Conservation (phyloP, 192 early-diverging fungal genomes). For the Coemansia sp. region DNA sequence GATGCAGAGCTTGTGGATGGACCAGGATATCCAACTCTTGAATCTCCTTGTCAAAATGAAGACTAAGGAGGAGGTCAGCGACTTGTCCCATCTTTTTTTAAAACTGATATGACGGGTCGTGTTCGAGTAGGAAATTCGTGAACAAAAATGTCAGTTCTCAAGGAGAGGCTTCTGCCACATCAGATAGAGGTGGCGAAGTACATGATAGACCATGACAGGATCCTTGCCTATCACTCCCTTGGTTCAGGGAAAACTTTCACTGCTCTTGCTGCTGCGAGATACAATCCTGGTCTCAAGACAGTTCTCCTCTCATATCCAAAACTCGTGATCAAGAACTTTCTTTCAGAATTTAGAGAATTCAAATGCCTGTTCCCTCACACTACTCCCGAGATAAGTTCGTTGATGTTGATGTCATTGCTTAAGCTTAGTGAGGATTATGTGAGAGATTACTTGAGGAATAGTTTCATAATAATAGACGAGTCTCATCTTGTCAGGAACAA, state of each 20-base stretch:
- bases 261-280: conserved; percentile 17
- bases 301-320: conserved; percentile 3
- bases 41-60: background rate
- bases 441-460: background rate
- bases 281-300: conserved; percentile 5
- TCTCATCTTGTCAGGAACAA: conserved; percentile 2
- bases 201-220: conserved; percentile 10
- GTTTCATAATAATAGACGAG: conserved; percentile 19
- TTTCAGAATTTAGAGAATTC: conserved; percentile 8
- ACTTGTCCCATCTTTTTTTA: background rate
- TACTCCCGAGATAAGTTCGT: background rate
- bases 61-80: background rate
- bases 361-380: conserved; percentile 15
- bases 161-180: background rate
- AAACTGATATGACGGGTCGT: too few species aligned
- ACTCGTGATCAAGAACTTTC: conserved; percentile 8
- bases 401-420: conserved; percentile 1
- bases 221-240: conserved; percentile 7
- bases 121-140: too few species aligned
- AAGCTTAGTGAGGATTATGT: background rate
- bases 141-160: too few species aligned
- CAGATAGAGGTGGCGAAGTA: conserved; percentile 13
- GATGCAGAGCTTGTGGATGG: background rate
- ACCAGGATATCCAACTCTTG: background rate
- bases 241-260: conserved; percentile 21